Evolutionary conservation across 1,284 basidiomycete species (phyloP).

Genomic region (Garcileccinum viscosum): DNA sequence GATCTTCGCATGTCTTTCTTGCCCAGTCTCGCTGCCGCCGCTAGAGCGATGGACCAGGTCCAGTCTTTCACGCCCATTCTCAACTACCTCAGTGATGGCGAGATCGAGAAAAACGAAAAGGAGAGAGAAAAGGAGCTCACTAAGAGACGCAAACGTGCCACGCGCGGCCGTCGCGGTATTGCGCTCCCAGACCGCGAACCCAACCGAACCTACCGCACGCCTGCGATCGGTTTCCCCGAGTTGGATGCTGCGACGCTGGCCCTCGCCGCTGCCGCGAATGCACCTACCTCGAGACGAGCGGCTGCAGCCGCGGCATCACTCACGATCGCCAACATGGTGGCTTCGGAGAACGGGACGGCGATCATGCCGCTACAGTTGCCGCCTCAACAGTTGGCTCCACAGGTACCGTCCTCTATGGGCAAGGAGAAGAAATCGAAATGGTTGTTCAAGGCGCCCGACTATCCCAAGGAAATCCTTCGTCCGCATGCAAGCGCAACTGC

Average conservation of each 20-base stretch:
- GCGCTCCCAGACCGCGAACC: slow-evolving; percentile 93
- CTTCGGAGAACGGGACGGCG: slow-evolving; percentile 75
- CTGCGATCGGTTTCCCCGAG: slow-evolving; percentile 84
- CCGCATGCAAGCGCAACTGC: slow-evolving; percentile 63
- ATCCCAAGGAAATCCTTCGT: slow-evolving; percentile 59
- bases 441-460: slow-evolving; percentile 72
- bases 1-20: slow-evolving; percentile 92
- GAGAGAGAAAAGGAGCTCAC: slow-evolving; percentile 92
- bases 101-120: slow-evolving; percentile 88
- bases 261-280: slow-evolving; percentile 64
- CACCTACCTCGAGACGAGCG: slow-evolving; percentile 75
- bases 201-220: slow-evolving; percentile 88
- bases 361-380: slow-evolving; percentile 61
- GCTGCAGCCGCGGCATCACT: slow-evolving; percentile 84
- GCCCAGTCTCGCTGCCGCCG: slow-evolving; percentile 73
- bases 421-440: slow-evolving; percentile 77
- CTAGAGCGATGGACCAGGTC: slow-evolving; percentile 78
- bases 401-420: slow-evolving; percentile 41
- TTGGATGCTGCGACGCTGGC: slow-evolving; percentile 73
- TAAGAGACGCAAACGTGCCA: slow-evolving; percentile 85
- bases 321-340: slow-evolving; percentile 84
- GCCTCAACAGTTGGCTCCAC: slow-evolving; percentile 44
- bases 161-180: slow-evolving; percentile 88
- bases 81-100: slow-evolving; percentile 87
- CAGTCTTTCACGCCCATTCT: slow-evolving; percentile 87